phyloP scores from a whole-genome alignment of 2,329 filamentous ascomycete genomes.

The Penicillium capsulatum region DNA sequence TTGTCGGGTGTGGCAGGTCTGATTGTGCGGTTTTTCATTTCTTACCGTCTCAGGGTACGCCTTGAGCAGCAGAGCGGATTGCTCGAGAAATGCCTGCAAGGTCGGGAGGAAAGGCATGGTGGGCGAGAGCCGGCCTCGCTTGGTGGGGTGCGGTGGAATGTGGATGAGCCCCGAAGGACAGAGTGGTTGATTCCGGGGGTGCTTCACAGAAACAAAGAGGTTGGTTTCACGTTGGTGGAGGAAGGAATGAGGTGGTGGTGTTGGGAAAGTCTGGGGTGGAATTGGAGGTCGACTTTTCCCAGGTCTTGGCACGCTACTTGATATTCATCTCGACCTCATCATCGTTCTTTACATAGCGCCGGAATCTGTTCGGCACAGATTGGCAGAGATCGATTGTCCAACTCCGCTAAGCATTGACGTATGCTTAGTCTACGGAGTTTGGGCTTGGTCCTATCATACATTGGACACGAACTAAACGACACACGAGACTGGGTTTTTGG shows the following conservation, averaged over 20 bases:
- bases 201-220: background rate
- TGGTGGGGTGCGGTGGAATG: background rate
- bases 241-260: slow-evolving; percentile 9
- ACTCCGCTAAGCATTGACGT: no score
- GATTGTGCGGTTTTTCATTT: background rate
- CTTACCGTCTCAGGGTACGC: slow-evolving; percentile 79
- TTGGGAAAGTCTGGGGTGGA: slow-evolving; percentile 13
- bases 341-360: no score
- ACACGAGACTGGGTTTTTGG: no score
- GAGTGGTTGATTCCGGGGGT: no score
- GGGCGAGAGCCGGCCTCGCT: slow-evolving; percentile 15
- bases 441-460: no score
- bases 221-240: background rate
- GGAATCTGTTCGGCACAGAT: no score
- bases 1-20: background rate
- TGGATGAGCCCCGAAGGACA: no score
- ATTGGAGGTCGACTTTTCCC: slow-evolving; percentile 16
- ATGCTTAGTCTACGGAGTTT: no score
- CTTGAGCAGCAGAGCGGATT: slow-evolving; percentile 79
- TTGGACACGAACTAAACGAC: no score
- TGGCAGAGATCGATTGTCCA: no score
- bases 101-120: slow-evolving; percentile 75
- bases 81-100: slow-evolving; percentile 85
- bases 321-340: no score
- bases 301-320: slow-evolving; percentile 29